A percentile compares a stretch with the other conserved stretches of the same genome.
phyloP scores from a whole-genome alignment of 768 basidiomycete species.

The Pulveroboletus sp. region DNA sequence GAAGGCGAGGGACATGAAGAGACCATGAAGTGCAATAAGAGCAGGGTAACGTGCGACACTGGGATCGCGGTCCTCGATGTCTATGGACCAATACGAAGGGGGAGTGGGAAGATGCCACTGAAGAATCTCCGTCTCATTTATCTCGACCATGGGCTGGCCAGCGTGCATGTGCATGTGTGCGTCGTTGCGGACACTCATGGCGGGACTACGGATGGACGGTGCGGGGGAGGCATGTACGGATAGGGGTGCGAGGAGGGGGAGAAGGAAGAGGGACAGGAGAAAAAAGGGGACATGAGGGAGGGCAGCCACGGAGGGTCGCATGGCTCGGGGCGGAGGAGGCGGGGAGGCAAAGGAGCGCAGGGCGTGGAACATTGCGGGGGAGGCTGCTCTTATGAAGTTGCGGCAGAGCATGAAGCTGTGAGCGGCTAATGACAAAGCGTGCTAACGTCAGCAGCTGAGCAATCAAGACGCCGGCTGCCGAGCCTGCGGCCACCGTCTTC shows the following conservation, averaged over 20 bases:
- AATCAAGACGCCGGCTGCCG: too few species aligned
- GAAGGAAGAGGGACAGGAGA: background rate
- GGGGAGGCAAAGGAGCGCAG: background rate
- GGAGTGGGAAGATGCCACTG: constrained; percentile 64
- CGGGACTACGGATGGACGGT: background rate
- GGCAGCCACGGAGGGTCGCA: constrained; percentile 7
- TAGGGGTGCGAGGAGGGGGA: constrained; percentile 18
- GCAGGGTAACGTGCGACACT: constrained; percentile 51
- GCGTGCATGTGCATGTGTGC: constrained; percentile 43
- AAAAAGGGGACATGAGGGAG: background rate
- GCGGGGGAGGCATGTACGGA: constrained; percentile 11
- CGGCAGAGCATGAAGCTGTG: background rate
- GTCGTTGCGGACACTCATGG: constrained; percentile 20
- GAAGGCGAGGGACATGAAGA: constrained; percentile 74
- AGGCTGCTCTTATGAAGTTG: constrained; percentile 7
- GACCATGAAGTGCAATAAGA: constrained; percentile 68
- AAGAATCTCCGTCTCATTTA: constrained; percentile 77
- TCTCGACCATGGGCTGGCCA: constrained; percentile 46
- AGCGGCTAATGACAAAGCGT: background rate
- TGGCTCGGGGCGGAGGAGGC: background rate
- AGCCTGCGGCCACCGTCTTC: too few species aligned
- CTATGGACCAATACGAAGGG: constrained; percentile 78
- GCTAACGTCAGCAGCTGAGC: constrained; percentile 11
- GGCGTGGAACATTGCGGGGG: background rate
- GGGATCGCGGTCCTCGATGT: constrained; percentile 53